phyloP scores from a whole-genome alignment of 768 basidiomycete genomes.

The Hericium erinaceus region DNA sequence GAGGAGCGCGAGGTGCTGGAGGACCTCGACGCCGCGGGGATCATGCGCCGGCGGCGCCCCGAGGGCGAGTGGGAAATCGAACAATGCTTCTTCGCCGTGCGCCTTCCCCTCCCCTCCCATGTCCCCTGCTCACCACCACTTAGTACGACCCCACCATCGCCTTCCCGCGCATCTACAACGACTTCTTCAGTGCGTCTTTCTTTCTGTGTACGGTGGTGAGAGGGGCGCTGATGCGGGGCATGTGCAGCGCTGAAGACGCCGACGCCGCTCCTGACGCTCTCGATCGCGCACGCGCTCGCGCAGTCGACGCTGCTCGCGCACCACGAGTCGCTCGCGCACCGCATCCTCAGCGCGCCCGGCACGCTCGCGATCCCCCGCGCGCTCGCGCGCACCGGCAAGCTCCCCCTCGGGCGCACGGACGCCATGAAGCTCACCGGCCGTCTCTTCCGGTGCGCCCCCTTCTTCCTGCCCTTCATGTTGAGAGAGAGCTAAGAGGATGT shows the following conservation, averaged over 20 bases:
- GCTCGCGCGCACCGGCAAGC: constrained; percentile 67
- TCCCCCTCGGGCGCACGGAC: constrained; percentile 68
- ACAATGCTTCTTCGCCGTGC: constrained; percentile 81
- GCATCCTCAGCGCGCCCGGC: constrained; percentile 65
- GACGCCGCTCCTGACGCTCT: constrained; percentile 83
- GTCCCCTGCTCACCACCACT: neutral
- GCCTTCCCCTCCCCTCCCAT: constrained; percentile 16
- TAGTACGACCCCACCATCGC: constrained; percentile 78
- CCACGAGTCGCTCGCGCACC: constrained; percentile 73
- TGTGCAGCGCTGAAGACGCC: constrained; percentile 77
- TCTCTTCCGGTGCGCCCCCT: constrained; percentile 5
- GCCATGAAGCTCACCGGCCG: constrained; percentile 78
- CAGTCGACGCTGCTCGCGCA: constrained; percentile 89
- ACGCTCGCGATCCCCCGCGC: constrained; percentile 79
- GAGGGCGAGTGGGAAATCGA: constrained; percentile 87
- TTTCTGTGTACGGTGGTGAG: neutral
- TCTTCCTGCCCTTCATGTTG: neutral
- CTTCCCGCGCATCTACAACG: constrained; percentile 90
- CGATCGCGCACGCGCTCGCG: constrained; percentile 90
- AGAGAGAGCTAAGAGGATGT: too few species aligned
- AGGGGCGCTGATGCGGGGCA: neutral
- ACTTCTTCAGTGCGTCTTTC: constrained; percentile 75
- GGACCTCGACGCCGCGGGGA: constrained; percentile 66
- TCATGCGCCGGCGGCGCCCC: constrained; percentile 48
- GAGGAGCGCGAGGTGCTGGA: constrained; percentile 81